These are phyloP conservation scores for Malus sieversii DNA, from an alignment of 306 rosid genomes.

Conservation along the genomic window DNA sequence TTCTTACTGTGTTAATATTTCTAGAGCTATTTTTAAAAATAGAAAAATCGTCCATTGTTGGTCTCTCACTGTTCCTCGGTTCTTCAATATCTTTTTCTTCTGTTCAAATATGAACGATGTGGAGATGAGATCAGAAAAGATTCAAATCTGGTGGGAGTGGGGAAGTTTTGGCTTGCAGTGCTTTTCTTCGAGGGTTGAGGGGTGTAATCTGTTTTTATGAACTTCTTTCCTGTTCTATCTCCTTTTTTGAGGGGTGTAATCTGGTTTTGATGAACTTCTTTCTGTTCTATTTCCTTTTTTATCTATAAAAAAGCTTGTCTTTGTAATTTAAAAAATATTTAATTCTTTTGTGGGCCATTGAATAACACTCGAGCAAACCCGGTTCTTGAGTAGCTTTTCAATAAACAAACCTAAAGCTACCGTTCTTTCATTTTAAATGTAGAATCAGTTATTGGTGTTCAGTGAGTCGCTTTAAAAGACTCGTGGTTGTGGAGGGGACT, in stretches of 20 bases:
- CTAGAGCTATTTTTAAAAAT: background rate
- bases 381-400: too few relatives aligned
- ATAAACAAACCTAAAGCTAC: too few relatives aligned
- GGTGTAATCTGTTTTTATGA: background rate
- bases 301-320: background rate
- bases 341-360: too few relatives aligned
- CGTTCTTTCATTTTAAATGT: background rate
- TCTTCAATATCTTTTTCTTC: background rate
- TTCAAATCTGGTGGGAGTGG: background rate
- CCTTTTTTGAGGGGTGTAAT: background rate
- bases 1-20: background rate
- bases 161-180: background rate
- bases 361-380: too few relatives aligned
- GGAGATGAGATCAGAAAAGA: background rate
- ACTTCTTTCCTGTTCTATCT: background rate
- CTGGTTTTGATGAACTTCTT: background rate
- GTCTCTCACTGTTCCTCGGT: background rate
- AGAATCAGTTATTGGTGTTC: background rate
- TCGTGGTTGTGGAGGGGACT: background rate
- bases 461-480: background rate
- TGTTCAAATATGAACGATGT: background rate
- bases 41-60: background rate
- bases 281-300: background rate
- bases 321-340: background rate
- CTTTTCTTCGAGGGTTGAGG: background rate